Conservation (phyloP, 257 asterid species). For the Cynanchum wilfordii region DNA sequence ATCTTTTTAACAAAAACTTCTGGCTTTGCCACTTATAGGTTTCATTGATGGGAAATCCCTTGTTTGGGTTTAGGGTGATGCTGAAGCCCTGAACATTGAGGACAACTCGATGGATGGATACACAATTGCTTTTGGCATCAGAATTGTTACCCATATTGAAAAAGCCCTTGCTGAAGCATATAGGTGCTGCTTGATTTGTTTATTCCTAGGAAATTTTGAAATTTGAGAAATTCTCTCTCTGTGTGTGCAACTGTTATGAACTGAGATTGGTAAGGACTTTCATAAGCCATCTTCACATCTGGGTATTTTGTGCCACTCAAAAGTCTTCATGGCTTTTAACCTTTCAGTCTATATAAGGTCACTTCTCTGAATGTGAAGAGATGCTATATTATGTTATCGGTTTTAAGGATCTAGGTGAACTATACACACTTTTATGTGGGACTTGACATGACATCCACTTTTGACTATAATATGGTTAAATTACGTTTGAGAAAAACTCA, state of each 20-base stretch:
- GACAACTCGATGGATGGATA: conserved; percentile 87
- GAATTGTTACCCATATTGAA: conserved; percentile 91
- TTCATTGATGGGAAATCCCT: conserved; percentile 54
- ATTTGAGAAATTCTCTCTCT: neutral
- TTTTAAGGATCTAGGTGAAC: no score
- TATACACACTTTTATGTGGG: no score
- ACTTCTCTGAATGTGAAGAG: neutral
- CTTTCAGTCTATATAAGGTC: neutral
- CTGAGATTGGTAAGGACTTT: neutral
- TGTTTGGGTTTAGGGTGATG: conserved; percentile 93
- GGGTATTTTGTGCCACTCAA: neutral
- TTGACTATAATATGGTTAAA: neutral
- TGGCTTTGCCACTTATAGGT: conserved; percentile 34
- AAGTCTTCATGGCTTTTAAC: neutral
- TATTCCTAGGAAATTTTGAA: neutral
- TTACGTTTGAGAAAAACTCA: neutral
- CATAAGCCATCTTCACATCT: neutral
- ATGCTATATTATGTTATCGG: no score
- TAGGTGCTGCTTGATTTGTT: conserved; percentile 41
- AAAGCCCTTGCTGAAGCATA: conserved; percentile 90
- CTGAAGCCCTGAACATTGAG: conserved; percentile 71
- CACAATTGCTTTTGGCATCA: conserved; percentile 95
- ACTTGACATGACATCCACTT: neutral
- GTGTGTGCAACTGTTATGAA: neutral
- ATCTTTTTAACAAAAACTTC: conserved; percentile 1